A percentile compares a stretch with the other conserved stretches of the same genome.
phyloP scores from a whole-genome alignment of 2,329 filamentous ascomycete species.

The Penicillium sp. region DNA sequence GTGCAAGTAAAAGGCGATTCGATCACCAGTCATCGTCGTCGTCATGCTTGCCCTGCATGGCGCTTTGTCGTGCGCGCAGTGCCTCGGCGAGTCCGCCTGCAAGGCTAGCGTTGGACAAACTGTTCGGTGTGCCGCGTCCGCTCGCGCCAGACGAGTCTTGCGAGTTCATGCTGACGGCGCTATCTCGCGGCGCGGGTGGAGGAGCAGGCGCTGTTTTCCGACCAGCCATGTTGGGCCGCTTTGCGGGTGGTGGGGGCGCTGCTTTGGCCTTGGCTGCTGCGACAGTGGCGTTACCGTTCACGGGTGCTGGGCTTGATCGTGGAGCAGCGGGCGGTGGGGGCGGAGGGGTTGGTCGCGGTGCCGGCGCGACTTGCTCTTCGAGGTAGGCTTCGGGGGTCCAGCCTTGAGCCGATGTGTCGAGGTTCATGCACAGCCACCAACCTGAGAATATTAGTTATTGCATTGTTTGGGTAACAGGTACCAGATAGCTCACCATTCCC shows the following conservation, averaged over 20 bases:
- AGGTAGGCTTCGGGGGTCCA: constrained; percentile 96
- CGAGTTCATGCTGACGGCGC: constrained; percentile 54
- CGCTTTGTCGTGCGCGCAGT: constrained; percentile 75
- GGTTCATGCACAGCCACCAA: constrained; percentile 92
- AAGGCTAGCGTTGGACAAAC: constrained; percentile 62
- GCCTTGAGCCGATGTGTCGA: constrained; percentile 71
- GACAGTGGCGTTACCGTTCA: constrained; percentile 50
- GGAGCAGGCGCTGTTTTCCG: constrained; percentile 75
- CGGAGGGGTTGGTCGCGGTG: constrained; percentile 64
- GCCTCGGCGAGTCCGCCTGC: constrained; percentile 78
- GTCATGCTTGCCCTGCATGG: constrained; percentile 73
- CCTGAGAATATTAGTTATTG: constrained; percentile 57
- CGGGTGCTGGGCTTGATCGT: constrained; percentile 65
- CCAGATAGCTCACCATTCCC: constrained; percentile 74
- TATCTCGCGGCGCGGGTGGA: constrained; percentile 71
- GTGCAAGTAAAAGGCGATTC: constrained; percentile 12
- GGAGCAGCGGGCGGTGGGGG: constrained; percentile 52
- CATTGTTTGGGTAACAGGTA: too few relatives aligned
- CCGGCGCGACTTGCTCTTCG: constrained; percentile 68
- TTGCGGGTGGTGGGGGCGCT: constrained; percentile 75
- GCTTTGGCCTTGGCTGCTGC: constrained; percentile 65
- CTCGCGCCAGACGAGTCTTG: constrained; percentile 64
- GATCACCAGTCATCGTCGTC: constrained; percentile 66
- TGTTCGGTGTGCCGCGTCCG: constrained; percentile 71
- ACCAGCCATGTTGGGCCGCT: constrained; percentile 71